Conservation (phyloP, 306 rosid species). For the Adenanthera pavonina region DNA sequence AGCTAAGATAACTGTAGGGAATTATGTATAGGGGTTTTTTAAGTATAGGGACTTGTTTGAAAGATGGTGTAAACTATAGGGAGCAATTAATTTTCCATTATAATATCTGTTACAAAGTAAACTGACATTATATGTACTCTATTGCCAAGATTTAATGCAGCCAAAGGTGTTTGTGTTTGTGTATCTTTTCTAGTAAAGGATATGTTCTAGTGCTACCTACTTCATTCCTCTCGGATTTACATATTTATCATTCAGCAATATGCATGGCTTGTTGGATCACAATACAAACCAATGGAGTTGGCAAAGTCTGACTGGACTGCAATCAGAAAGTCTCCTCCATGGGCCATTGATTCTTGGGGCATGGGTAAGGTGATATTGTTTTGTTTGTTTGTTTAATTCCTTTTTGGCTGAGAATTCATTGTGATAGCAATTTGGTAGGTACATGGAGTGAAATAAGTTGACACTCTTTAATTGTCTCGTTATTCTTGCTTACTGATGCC, state of each 20-base stretch:
- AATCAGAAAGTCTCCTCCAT: slow-evolving; percentile 89
- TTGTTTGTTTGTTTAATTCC: neutral
- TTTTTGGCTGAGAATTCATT: slow-evolving; percentile 23
- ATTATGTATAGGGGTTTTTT: too few relatives aligned
- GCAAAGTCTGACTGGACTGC: slow-evolving; percentile 91
- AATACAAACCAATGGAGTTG: slow-evolving; percentile 89
- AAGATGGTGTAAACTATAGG: too few relatives aligned
- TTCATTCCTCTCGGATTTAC: slow-evolving; percentile 41
- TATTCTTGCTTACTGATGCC: slow-evolving; percentile 39
- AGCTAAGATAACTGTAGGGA: too few relatives aligned
- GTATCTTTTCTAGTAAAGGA: neutral
- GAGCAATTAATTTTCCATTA: too few relatives aligned
- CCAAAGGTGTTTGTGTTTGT: neutral
- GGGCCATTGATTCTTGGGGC: slow-evolving; percentile 99
- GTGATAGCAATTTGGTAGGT: slow-evolving; percentile 36
- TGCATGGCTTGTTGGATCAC: slow-evolving; percentile 97
- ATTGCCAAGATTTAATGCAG: slow-evolving; percentile 25
- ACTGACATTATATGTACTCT: slow-evolving; percentile 15
- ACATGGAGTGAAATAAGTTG: slow-evolving; percentile 11
- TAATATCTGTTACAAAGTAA: slow-evolving; percentile 14
- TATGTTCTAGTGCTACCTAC: slow-evolving; percentile 29
- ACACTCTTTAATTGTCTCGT: neutral
- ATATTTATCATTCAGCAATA: slow-evolving; percentile 71
- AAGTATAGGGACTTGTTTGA: too few relatives aligned
- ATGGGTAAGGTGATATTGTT: slow-evolving; percentile 71